These are phyloP conservation scores for Yamadazyma tumulicola DNA, from an alignment of 805 yeast genomes.

Conservation along the genomic window DNA sequence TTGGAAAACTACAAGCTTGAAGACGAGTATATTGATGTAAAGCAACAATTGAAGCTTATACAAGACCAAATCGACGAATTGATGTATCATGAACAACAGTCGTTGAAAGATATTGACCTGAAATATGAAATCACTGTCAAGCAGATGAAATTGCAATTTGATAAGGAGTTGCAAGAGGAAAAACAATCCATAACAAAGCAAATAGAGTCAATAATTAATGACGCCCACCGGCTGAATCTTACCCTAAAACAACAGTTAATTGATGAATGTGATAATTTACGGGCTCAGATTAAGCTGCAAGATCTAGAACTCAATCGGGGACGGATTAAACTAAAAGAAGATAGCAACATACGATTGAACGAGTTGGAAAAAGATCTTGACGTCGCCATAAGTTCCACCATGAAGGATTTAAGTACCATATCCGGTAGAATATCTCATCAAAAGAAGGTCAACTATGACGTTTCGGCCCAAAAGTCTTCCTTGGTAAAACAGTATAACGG, in stretches of 20 bases:
- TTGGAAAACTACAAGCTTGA: constrained; percentile 30
- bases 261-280: constrained; percentile 14
- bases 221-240: constrained; percentile 29
- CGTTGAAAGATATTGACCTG: constrained; percentile 19
- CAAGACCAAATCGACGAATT: constrained; percentile 32
- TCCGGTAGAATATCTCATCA: background rate
- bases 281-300: constrained; percentile 10
- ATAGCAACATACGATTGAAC: constrained; percentile 2
- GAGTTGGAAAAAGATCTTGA: constrained; percentile 5
- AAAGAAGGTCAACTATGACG: background rate
- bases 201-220: constrained; percentile 36
- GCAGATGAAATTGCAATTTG: constrained; percentile 18
- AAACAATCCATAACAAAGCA: constrained; percentile 26
- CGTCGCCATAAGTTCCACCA: background rate
- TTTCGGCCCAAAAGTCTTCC: background rate
- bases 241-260: constrained; percentile 20
- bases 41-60: constrained; percentile 32
- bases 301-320: background rate
- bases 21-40: constrained; percentile 34
- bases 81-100: constrained; percentile 19
- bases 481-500: background rate
- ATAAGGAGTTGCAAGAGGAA: constrained; percentile 18
- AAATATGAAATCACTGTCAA: constrained; percentile 23
- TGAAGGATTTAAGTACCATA: constrained; percentile 1
- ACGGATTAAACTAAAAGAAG: constrained; percentile 6